These are phyloP conservation scores for Dioscorea alata DNA, from an alignment of 106 monocot genomes.

Conservation along the genomic window DNA sequence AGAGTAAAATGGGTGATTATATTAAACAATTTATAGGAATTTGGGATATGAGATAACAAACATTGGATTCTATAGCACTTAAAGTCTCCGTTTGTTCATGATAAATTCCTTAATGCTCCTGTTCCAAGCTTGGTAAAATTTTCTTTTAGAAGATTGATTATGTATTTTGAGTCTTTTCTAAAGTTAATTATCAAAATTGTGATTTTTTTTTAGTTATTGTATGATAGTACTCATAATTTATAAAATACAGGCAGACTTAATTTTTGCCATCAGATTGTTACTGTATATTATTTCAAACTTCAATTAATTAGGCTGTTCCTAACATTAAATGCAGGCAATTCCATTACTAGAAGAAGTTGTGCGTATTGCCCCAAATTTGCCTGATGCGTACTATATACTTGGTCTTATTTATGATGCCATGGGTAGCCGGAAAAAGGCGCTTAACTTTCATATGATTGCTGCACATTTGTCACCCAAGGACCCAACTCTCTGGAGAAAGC, in stretches of 20 bases:
- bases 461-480: conserved; percentile 87
- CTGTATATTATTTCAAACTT: background rate
- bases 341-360: conserved; percentile 68
- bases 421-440: conserved; percentile 60
- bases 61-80: too few relatives aligned
- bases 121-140: too few relatives aligned
- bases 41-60: too few relatives aligned
- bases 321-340: conserved; percentile 59
- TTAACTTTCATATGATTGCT: conserved; percentile 87
- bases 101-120: too few relatives aligned
- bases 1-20: too few relatives aligned
- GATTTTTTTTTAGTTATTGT: background rate
- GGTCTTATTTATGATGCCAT: conserved; percentile 69
- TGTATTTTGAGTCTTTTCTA: too few relatives aligned
- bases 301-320: background rate
- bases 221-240: background rate
- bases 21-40: too few relatives aligned
- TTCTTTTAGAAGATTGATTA: too few relatives aligned
- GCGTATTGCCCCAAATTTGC: conserved; percentile 70
- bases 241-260: background rate
- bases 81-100: too few relatives aligned
- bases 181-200: too few relatives aligned
- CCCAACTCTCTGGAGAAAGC: conserved; percentile 83
- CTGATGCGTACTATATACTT: conserved; percentile 70
- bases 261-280: background rate